These are phyloP conservation scores for Lipomyces sp. DNA, from an alignment of 805 yeast genomes.

Conservation along the genomic window DNA sequence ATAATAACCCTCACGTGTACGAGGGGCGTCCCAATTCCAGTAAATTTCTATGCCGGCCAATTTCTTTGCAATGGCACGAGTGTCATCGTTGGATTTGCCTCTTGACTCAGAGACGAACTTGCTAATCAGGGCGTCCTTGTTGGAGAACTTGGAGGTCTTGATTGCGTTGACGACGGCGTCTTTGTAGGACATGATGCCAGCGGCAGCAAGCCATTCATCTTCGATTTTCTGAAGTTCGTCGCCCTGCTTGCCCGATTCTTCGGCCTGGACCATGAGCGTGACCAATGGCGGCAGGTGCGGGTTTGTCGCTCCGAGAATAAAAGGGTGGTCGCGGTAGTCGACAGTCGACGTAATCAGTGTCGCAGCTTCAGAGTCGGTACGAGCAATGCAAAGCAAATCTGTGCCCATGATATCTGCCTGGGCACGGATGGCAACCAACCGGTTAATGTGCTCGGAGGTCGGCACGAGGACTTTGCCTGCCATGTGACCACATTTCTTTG, in stretches of 20 bases:
- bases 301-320: slow-evolving; percentile 88
- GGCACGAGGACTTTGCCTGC: slow-evolving; percentile 98
- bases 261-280: slow-evolving; percentile 81
- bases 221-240: slow-evolving; percentile 73
- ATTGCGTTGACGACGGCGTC: slow-evolving; percentile 90
- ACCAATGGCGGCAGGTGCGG: slow-evolving; percentile 76
- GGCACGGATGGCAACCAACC: slow-evolving; percentile 91
- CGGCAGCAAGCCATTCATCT: slow-evolving; percentile 77
- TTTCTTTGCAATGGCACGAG: slow-evolving; percentile 72
- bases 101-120: slow-evolving; percentile 57
- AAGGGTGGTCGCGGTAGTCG: slow-evolving; percentile 93
- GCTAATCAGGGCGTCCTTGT: slow-evolving; percentile 66
- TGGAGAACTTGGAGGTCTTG: slow-evolving; percentile 59
- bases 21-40: slow-evolving; percentile 94
- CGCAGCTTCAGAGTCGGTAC: slow-evolving; percentile 98
- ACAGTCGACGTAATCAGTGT: slow-evolving; percentile 91
- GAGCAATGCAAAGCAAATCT: slow-evolving; percentile 84
- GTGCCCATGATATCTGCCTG: slow-evolving; percentile 92
- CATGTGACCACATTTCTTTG: slow-evolving; percentile 99
- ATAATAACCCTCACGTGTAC: slow-evolving; percentile 97
- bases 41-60: slow-evolving; percentile 79
- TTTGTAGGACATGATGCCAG: slow-evolving; percentile 85
- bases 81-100: slow-evolving; percentile 81
- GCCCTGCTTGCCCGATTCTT: slow-evolving; percentile 72
- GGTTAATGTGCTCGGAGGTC: slow-evolving; percentile 94